These are phyloP conservation scores for Ophiostoma fasciatum DNA, from an alignment of 2,329 filamentous ascomycete species.

Conservation along the genomic window DNA sequence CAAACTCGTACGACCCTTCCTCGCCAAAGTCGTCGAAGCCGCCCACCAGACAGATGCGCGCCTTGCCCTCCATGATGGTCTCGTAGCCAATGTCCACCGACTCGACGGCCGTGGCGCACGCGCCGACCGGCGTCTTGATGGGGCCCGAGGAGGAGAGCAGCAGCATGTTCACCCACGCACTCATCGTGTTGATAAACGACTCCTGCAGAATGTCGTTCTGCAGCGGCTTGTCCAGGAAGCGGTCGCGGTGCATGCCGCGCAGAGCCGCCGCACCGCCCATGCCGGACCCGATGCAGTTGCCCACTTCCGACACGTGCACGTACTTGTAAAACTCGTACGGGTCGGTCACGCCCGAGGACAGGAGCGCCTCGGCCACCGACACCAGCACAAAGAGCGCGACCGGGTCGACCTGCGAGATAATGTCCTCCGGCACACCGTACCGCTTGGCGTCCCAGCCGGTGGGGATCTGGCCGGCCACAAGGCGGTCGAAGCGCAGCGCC, in stretches of 20 bases:
- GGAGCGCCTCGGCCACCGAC: conserved; percentile 78
- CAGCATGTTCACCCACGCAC: conserved; percentile 99
- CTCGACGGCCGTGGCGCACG: conserved; percentile 93
- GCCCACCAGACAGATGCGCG: conserved; percentile 91
- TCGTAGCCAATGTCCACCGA: conserved; percentile 96
- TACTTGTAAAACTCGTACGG: conserved; percentile 99
- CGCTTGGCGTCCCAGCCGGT: conserved; percentile 95
- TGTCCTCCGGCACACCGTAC: conserved; percentile 94
- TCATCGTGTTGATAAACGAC: conserved; percentile 99
- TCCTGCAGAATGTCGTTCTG: conserved; percentile 99
- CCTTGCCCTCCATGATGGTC: conserved; percentile 97
- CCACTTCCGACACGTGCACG: conserved; percentile 92
- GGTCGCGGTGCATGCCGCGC: conserved; percentile 95
- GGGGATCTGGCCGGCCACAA: conserved; percentile 92
- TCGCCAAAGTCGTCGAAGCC: conserved; percentile 99
- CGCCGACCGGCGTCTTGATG: conserved; percentile 96
- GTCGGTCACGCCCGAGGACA: conserved; percentile 91
- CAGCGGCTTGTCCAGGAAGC: conserved; percentile 89
- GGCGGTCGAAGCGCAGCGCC: conserved; percentile 89
- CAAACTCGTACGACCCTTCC: conserved; percentile 97
- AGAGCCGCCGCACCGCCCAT: conserved; percentile 90
- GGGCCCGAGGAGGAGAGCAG: conserved; percentile 91
- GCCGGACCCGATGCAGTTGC: conserved; percentile 96
- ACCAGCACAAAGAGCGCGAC: conserved; percentile 93
- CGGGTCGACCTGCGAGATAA: conserved; percentile 92